Evolutionary conservation across 345 rosid genomes (phyloP).

Genomic region (Sisymbrium irio): DNA sequence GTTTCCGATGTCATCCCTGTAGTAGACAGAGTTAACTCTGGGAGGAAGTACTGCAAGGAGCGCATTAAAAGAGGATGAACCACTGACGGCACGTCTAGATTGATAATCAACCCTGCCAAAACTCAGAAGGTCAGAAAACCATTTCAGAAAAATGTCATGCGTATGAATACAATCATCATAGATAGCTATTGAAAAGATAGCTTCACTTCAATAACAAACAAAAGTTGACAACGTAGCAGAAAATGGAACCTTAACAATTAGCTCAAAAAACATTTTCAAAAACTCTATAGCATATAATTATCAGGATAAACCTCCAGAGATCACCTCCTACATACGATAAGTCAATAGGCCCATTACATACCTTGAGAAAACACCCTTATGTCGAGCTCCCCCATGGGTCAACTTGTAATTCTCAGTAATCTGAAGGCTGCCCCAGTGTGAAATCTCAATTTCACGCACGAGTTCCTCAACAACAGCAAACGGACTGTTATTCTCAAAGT

Average conservation of each 20-base stretch:
- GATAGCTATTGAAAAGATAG: neutral
- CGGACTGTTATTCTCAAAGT: slow-evolving; percentile 91
- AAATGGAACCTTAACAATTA: slow-evolving; percentile 3
- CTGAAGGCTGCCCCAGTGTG: slow-evolving; percentile 98
- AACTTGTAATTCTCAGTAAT: slow-evolving; percentile 79
- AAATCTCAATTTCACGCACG: slow-evolving; percentile 86
- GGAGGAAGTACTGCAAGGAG: slow-evolving; percentile 90
- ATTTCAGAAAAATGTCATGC: slow-evolving; percentile 1
- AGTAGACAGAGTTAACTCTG: slow-evolving; percentile 91
- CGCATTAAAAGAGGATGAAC: slow-evolving; percentile 74
- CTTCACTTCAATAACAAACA: neutral
- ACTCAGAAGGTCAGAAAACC: slow-evolving; percentile 20
- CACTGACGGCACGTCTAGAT: slow-evolving; percentile 57
- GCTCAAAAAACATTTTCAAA: neutral
- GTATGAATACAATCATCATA: neutral
- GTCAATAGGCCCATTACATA: slow-evolving; percentile 21
- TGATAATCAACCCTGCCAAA: slow-evolving; percentile 96
- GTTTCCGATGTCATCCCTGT: slow-evolving; percentile 92
- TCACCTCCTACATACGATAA: neutral
- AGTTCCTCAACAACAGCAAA: slow-evolving; percentile 99
- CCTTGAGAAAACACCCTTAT: slow-evolving; percentile 97
- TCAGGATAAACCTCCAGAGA: too few relatives aligned
- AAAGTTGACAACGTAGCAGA: neutral
- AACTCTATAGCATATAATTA: neutral
- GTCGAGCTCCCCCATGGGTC: slow-evolving; percentile 94